Evolutionary conservation across 257 asterid species (phyloP).

Genomic region (Fraxinus pennsylvanica): DNA sequence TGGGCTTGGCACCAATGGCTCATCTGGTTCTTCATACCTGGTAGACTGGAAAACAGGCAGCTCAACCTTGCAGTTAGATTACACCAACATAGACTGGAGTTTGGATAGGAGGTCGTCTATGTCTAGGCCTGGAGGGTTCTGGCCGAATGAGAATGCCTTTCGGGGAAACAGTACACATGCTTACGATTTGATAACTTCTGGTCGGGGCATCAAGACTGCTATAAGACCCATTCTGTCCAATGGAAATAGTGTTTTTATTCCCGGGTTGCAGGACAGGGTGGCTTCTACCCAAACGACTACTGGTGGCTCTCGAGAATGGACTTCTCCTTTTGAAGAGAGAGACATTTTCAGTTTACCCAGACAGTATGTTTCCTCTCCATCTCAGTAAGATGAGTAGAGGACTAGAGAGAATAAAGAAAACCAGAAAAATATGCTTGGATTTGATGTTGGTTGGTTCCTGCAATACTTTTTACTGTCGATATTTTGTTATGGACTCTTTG

Average conservation of each 20-base stretch:
- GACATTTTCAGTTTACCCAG: conserved; percentile 83
- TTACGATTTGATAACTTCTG: conserved; percentile 52
- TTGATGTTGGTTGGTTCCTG: conserved; percentile 33
- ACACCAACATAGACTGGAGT: conserved; percentile 64
- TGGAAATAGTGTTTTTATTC: conserved; percentile 40
- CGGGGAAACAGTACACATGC: conserved; percentile 39
- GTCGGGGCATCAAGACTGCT: conserved; percentile 45
- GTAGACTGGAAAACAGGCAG: conserved; percentile 58
- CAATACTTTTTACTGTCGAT: conserved; percentile 40
- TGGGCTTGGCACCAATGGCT: conserved; percentile 42
- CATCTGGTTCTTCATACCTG: conserved; percentile 46
- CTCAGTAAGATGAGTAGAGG: conserved; percentile 51
- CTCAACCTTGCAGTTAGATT: conserved; percentile 48
- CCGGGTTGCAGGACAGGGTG: conserved; percentile 56
- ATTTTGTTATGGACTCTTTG: conserved; percentile 28
- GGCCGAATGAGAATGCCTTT: conserved; percentile 46
- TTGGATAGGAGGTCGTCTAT: conserved; percentile 41
- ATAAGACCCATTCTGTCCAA: conserved; percentile 49
- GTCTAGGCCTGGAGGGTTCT: conserved; percentile 39
- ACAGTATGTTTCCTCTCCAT: conserved; percentile 87
- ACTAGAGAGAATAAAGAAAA: conserved; percentile 34
- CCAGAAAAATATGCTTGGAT: conserved; percentile 34
- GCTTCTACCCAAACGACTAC: conserved; percentile 39
- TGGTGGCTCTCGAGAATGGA: conserved; percentile 75
- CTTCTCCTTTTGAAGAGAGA: conserved; percentile 89